Evolutionary conservation across 78 protist genomes (phyloP).

Genomic region (Monosiga brevicollis): DNA sequence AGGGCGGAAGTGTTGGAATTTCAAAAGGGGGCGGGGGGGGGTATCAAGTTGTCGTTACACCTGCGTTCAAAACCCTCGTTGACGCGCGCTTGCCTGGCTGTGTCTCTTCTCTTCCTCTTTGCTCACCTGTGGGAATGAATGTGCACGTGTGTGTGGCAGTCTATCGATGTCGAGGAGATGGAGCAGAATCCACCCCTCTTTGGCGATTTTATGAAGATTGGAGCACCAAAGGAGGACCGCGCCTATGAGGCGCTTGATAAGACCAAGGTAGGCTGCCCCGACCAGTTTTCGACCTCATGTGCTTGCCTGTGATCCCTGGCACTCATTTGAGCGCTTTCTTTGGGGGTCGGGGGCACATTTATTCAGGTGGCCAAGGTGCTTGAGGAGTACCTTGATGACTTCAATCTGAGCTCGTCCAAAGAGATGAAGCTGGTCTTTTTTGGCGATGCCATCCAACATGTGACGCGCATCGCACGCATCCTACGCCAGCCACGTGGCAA

Average conservation of each 20-base stretch:
- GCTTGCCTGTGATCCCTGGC: too few relatives aligned
- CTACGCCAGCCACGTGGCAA: slow-evolving; percentile 75
- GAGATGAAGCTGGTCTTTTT: slow-evolving; percentile 77
- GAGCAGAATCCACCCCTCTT: not conserved
- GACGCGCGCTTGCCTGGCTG: too few relatives aligned
- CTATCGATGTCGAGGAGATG: not conserved
- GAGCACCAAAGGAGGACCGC: not conserved
- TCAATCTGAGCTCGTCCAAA: slow-evolving; percentile 33
- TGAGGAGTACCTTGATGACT: slow-evolving; percentile 53
- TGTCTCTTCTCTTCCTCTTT: not conserved
- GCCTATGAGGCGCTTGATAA: slow-evolving; percentile 23
- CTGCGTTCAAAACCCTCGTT: too few relatives aligned
- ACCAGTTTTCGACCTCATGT: too few relatives aligned
- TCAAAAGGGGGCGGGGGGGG: too few relatives aligned
- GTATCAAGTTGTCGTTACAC: too few relatives aligned
- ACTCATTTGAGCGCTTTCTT: too few relatives aligned
- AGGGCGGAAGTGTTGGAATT: too few relatives aligned
- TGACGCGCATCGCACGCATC: slow-evolving; percentile 64
- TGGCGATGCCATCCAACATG: slow-evolving; percentile 68
- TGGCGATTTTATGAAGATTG: slow-evolving; percentile 33
- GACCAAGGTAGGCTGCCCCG: not conserved
- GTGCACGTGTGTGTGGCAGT: not conserved
- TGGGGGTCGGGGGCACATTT: too few relatives aligned
- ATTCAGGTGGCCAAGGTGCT: slow-evolving; percentile 22
- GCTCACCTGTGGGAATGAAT: not conserved